Evolutionary conservation across 768 basidiomycete genomes (phyloP).

Genomic region (Mycena filopes): DNA sequence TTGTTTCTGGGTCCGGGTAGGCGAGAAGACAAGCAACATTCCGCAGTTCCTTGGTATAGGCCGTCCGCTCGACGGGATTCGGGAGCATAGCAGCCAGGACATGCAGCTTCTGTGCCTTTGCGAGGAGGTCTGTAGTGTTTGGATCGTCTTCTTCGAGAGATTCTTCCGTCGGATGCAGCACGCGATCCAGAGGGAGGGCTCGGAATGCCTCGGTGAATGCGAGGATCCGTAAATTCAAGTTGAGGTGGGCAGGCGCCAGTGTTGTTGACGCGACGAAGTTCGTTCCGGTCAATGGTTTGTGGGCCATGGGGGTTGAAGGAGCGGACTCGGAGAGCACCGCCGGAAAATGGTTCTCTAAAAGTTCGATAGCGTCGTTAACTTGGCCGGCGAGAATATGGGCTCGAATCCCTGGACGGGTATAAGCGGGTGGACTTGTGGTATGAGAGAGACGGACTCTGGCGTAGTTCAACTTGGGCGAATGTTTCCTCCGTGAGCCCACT

Average conservation of each 20-base stretch:
- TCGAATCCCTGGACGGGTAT: conserved; percentile 67
- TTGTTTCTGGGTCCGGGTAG: conserved; percentile 84
- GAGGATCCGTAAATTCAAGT: conserved; percentile 87
- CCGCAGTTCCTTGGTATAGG: conserved; percentile 76
- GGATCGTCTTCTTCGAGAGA: conserved; percentile 40
- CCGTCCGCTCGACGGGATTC: conserved; percentile 62
- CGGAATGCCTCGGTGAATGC: conserved; percentile 89
- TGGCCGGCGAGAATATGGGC: conserved; percentile 76
- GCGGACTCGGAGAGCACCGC: conserved; percentile 58
- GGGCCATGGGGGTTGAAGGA: conserved; percentile 35
- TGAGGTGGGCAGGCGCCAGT: conserved; percentile 77
- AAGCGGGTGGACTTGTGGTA: neutral
- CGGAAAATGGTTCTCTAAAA: conserved; percentile 81
- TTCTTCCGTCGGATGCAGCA: conserved; percentile 35
- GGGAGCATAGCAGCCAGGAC: conserved; percentile 66
- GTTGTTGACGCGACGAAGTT: conserved; percentile 70
- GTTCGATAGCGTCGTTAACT: conserved; percentile 74
- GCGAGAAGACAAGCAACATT: conserved; percentile 84
- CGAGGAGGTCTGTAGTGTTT: conserved; percentile 61
- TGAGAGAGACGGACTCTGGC: conserved; percentile 59
- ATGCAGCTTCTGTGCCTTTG: conserved; percentile 74
- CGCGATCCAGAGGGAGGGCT: conserved; percentile 69
- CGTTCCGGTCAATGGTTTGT: conserved; percentile 46
- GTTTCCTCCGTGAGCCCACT: conserved; percentile 49
- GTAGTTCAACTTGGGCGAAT: conserved; percentile 58